Evolutionary conservation across 805 yeast genomes (phyloP), one percentile per base, ranked within the genome.

Genomic region (Saccharomycopsis capsularis): DNA sequence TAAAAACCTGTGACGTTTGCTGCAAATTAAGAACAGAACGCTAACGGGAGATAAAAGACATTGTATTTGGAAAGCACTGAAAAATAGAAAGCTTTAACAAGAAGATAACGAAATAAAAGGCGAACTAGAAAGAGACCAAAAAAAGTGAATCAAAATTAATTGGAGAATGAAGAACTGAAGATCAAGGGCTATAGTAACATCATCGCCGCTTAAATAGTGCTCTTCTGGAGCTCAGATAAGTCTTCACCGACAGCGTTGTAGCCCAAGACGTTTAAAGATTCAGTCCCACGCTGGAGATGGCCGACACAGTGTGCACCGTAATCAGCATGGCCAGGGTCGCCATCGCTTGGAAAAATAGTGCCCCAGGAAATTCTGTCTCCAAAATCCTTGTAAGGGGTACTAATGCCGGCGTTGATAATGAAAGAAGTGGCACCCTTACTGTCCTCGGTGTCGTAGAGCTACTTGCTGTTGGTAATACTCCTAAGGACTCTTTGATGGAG

Each of bases 261-360:
- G 35, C 76, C 79, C 59, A 79, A 70, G 40, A 76, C 62, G 63
- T 79, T 79, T 47, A 82, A 82, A 38, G 82, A 72, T 30, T 65
- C 75, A 32, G 62, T 66, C 49, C 69, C 71, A 52, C 79, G 63
- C 58, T 70, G 78, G 18, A 65, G 54, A 56, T 79, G 62, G 59
- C 84, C 84, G 34, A 83, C 80, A 64, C 81, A 78, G 63, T 78
- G 84, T 48, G 81, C 75, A 53, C 84, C 84, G 63, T 78, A 83
- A 39, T 82, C 84, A 58, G 78, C 74, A 22, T 75, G 79, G 54
- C 76, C 80, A 24, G 60, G 65, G 54, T 76, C 80, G 51, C 69
- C 69, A 54, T 62, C 63, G 18, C 60, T 61, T 46, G 82, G 81
- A 55, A 78, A 62, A 18, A 39, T 42, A 54, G 81, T 75, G 51